These are phyloP conservation scores for Podospora tetraspora DNA, from an alignment of 495 filamentous ascomycete species.

Conservation along the genomic window DNA sequence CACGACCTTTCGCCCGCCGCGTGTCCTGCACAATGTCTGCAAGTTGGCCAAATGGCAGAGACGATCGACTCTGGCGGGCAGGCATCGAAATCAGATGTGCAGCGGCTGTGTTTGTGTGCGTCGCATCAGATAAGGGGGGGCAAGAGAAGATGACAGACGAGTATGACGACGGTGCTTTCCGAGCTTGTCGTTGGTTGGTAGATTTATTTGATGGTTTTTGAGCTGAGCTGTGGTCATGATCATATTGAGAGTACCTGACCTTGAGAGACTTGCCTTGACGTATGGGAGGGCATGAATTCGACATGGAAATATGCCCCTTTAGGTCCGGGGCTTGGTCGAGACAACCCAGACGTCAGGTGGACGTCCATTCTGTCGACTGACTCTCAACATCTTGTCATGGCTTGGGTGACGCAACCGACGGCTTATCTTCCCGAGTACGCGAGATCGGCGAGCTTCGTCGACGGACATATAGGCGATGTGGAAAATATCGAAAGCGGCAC, in stretches of 20 bases:
- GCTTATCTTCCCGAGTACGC: not conserved
- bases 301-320: not conserved
- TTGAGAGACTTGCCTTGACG: not conserved
- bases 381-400: not conserved
- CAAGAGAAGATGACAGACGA: not conserved
- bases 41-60: conserved; percentile 5
- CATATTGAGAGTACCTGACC: not conserved
- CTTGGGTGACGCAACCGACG: conserved; percentile 1
- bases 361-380: not conserved
- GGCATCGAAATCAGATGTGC: not conserved
- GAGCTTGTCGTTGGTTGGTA: not conserved
- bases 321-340: not conserved
- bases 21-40: not conserved
- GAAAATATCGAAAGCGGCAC: conserved; percentile 1
- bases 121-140: conserved; percentile 1
- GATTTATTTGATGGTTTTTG: not conserved
- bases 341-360: not conserved
- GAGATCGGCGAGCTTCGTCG: not conserved
- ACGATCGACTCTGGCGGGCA: conserved; percentile 5
- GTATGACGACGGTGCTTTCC: not conserved
- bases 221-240: not conserved
- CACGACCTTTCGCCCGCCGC: not conserved
- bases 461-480: not conserved
- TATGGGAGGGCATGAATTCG: not conserved
- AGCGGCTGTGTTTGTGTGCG: not conserved